Evolutionary conservation across 257 asterid genomes (phyloP).

Genomic region (Jacaranda copaia): DNA sequence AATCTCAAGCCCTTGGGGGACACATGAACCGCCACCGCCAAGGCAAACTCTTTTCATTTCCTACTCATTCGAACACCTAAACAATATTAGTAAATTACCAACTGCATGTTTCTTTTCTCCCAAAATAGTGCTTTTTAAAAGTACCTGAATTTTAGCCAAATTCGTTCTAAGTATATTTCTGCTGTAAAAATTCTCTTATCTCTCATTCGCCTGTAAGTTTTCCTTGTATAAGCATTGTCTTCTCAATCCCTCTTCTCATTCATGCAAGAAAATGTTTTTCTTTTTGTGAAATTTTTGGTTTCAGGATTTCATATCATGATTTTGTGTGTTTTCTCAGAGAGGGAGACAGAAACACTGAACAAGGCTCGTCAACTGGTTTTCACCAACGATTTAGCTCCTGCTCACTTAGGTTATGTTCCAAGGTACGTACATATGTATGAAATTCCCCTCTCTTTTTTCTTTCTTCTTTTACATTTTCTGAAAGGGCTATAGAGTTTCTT

Average conservation of each 20-base stretch:
- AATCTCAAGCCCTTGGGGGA: constrained; percentile 99
- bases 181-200: neutral
- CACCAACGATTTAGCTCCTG: constrained; percentile 73
- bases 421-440: constrained; percentile 36
- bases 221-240: constrained; percentile 38
- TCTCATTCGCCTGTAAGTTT: constrained; percentile 30
- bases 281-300: constrained; percentile 23
- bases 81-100: too few relatives aligned
- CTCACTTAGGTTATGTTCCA: constrained; percentile 64
- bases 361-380: constrained; percentile 93
- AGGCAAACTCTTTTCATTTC: constrained; percentile 52
- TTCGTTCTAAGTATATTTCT: constrained; percentile 7
- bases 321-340: constrained; percentile 53
- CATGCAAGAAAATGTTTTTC: constrained; percentile 19
- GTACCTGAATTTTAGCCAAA: constrained; percentile 37
- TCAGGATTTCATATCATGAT: constrained; percentile 31
- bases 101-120: neutral
- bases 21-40: constrained; percentile 99
- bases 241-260: constrained; percentile 47
- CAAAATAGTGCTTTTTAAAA: neutral
- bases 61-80: too few relatives aligned
- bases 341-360: constrained; percentile 96
- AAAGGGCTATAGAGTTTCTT: too few relatives aligned
- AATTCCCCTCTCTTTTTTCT: neutral
- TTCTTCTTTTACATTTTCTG: neutral